A percentile compares a stretch with the other conserved stretches of the same genome.
Conservation (phyloP, 2,329 filamentous ascomycete genomes). For the Pseudogymnoascus sp. region DNA sequence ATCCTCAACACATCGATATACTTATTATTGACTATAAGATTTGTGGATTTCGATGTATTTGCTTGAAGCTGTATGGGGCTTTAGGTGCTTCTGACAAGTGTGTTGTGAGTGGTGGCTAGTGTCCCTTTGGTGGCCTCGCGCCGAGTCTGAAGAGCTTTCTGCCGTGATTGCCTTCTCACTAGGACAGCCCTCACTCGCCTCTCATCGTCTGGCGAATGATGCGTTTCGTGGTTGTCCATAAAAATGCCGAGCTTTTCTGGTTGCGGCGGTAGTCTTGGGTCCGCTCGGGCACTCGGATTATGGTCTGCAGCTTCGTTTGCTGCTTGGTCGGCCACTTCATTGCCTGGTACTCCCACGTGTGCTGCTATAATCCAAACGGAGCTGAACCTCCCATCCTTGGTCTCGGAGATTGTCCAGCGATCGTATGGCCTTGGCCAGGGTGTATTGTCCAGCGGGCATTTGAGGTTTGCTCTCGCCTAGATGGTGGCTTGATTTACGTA, state of each 20-base stretch:
- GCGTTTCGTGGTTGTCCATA: conserved; percentile 14
- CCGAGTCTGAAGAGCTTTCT: conserved; percentile 19
- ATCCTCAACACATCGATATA: background rate
- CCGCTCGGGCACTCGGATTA: conserved; percentile 13
- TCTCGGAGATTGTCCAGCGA: conserved; percentile 16
- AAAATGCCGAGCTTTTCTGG: conserved; percentile 12
- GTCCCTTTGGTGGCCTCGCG: conserved; percentile 13
- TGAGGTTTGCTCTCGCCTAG: conserved; percentile 22
- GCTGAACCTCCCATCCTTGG: conserved; percentile 14
- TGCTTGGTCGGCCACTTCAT: background rate
- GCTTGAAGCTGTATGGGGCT: background rate
- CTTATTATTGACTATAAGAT: background rate
- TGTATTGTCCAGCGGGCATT: conserved; percentile 25
- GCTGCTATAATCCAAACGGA: conserved; percentile 18
- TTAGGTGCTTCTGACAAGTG: background rate
- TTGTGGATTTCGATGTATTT: background rate
- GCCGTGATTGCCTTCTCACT: conserved; percentile 20
- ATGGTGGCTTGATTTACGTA: conserved; percentile 30
- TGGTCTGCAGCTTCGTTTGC: conserved; percentile 19
- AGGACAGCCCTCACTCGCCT: conserved; percentile 18
- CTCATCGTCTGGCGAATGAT: conserved; percentile 18
- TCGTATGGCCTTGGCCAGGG: conserved; percentile 21
- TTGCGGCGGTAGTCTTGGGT: conserved; percentile 13
- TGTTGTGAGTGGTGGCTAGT: background rate
- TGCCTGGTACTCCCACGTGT: conserved; percentile 11